Evolutionary conservation across 441 rosid genomes (phyloP).

Genomic region (Codiaeum variegatum): DNA sequence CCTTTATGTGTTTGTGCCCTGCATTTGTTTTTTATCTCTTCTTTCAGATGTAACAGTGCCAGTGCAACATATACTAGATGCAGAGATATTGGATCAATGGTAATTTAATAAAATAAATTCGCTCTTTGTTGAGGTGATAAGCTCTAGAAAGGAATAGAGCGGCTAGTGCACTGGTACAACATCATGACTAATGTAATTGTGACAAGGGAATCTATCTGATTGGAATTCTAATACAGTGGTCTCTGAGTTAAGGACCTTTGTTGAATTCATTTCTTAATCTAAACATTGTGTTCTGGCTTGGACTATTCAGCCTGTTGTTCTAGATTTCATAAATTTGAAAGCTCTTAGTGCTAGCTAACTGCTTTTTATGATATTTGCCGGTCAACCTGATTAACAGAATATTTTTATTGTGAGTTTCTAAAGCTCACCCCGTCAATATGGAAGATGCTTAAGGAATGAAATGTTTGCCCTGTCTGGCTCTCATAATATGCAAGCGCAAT

Average conservation of each 20-base stretch:
- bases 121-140: neutral
- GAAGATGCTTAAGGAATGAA: neutral
- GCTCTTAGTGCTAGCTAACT: neutral
- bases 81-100: neutral
- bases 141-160: neutral
- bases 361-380: neutral
- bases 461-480: neutral
- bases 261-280: neutral
- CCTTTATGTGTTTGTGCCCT: neutral
- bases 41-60: neutral
- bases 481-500: neutral
- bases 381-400: neutral
- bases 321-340: neutral
- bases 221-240: neutral
- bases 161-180: neutral
- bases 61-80: neutral
- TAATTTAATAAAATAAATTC: neutral
- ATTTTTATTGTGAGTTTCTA: neutral
- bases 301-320: neutral
- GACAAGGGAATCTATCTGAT: neutral
- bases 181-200: neutral
- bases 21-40: neutral
- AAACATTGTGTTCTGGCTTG: neutral
- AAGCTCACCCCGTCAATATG: neutral
- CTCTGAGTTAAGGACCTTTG: neutral